Evolutionary conservation across 192 early-diverging fungal genomes (phyloP).

Genomic region (Podila epicladia): DNA sequence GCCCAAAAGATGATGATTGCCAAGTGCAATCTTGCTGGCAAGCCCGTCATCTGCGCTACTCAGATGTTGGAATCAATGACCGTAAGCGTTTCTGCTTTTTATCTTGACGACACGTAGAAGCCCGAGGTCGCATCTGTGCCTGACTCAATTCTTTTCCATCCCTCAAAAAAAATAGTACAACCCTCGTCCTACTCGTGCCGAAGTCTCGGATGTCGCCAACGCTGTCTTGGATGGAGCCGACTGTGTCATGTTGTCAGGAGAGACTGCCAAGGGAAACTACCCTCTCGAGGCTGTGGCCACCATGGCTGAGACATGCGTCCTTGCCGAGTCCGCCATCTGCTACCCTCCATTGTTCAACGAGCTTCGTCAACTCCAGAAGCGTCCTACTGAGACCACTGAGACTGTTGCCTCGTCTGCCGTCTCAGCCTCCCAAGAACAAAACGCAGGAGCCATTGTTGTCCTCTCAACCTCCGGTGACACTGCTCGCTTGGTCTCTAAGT

Average conservation of each 20-base stretch:
- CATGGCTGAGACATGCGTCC: conserved; percentile 92
- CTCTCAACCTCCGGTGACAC: conserved; percentile 91
- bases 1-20: conserved; percentile 99
- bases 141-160: background rate
- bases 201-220: conserved; percentile 98
- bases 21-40: conserved; percentile 97
- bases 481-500: conserved; percentile 92
- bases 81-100: conserved; percentile 46
- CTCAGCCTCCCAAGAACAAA: conserved; percentile 81
- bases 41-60: conserved; percentile 96
- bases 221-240: conserved; percentile 97
- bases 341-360: conserved; percentile 95
- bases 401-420: conserved; percentile 93
- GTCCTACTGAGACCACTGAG: conserved; percentile 89
- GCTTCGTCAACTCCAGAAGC: conserved; percentile 75
- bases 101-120: background rate
- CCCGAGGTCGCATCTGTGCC: background rate
- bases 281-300: conserved; percentile 89
- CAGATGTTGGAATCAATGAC: conserved; percentile 99
- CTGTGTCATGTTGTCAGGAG: conserved; percentile 99
- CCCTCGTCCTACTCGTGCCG: conserved; percentile 97
- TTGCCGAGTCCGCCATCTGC: conserved; percentile 94
- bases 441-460: conserved; percentile 90
- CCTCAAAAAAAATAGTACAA: conserved; percentile 61
- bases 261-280: conserved; percentile 96